Conservation (phyloP, 164 flowering plant species). For the Stephania japonica region DNA sequence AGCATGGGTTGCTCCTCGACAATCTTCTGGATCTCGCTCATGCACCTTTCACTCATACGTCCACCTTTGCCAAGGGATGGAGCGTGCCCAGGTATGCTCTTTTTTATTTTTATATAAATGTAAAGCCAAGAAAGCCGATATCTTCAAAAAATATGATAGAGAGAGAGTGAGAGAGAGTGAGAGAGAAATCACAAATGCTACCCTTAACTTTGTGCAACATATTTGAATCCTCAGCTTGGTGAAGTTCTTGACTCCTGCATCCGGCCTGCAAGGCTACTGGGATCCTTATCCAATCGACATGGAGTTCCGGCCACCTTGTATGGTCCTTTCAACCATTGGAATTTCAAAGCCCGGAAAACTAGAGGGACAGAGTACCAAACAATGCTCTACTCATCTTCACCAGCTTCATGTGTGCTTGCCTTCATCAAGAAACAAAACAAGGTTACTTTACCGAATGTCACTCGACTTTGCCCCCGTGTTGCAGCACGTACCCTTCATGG, state of each 20-base stretch:
- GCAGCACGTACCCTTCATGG: conserved; percentile 78
- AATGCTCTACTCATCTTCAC: conserved; percentile 89
- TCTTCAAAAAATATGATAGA: too few species aligned
- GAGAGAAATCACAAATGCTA: not conserved
- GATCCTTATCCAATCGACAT: conserved; percentile 97
- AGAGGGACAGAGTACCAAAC: conserved; percentile 73
- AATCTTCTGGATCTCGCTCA: conserved; percentile 97
- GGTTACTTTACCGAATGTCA: conserved; percentile 91
- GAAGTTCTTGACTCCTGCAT: conserved; percentile 87
- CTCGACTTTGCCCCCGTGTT: conserved; percentile 89
- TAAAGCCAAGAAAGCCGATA: not conserved
- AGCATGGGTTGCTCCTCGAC: conserved; percentile 90
- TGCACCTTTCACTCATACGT: conserved; percentile 97
- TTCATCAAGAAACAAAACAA: conserved; percentile 67
- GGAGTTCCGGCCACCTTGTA: conserved; percentile 98
- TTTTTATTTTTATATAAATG: not conserved
- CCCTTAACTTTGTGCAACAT: not conserved
- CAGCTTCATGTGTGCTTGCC: conserved; percentile 97
- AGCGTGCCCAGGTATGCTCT: conserved; percentile 76
- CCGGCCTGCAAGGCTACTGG: conserved; percentile 98
- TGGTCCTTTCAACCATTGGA: conserved; percentile 92
- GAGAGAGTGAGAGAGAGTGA: too few species aligned
- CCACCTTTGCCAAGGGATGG: conserved; percentile 99
- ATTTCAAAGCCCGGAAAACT: conserved; percentile 96
- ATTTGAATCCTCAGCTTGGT: conserved; percentile 57